Conservation (phyloP, 1,284 basidiomycete genomes). For the Sanguinoderma infundibulare region DNA sequence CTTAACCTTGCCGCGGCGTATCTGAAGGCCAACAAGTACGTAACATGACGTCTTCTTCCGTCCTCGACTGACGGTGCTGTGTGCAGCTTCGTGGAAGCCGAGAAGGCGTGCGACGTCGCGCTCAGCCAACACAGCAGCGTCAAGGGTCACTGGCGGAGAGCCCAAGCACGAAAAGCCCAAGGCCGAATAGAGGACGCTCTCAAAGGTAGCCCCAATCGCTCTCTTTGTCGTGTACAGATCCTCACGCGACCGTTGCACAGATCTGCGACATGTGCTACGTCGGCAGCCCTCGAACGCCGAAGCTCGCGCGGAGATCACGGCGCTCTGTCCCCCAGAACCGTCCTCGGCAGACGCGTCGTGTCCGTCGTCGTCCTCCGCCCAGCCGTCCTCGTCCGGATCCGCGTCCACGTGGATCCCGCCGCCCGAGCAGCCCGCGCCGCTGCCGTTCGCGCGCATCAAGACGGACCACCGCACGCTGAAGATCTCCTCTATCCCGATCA, state of each 20-base stretch:
- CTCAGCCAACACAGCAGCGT: conserved; percentile 64
- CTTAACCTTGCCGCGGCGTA: conserved; percentile 73
- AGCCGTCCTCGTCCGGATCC: conserved; percentile 28
- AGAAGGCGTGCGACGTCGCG: conserved; percentile 65
- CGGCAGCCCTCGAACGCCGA: conserved; percentile 65
- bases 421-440: conserved; percentile 44
- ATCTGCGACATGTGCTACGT: conserved; percentile 59
- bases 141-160: conserved; percentile 69
- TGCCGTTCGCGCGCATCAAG: conserved; percentile 52
- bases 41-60: conserved; percentile 5
- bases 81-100: conserved; percentile 67
- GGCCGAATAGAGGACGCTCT: conserved; percentile 61
- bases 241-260: conserved; percentile 39
- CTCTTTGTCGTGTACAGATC: not conserved
- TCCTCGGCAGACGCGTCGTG: conserved; percentile 21
- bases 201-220: conserved; percentile 44
- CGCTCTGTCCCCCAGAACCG: conserved; percentile 40
- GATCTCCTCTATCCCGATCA: conserved; percentile 48
- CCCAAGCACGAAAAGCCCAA: conserved; percentile 64
- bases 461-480: conserved; percentile 57
- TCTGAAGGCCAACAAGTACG: conserved; percentile 66
- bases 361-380: conserved; percentile 24
- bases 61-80: not conserved
- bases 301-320: conserved; percentile 55
- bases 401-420: conserved; percentile 30